A percentile compares a stretch with the other conserved stretches of the same genome.
phyloP scores from a whole-genome alignment of 345 rosid genomes.

The Salix udensis region DNA sequence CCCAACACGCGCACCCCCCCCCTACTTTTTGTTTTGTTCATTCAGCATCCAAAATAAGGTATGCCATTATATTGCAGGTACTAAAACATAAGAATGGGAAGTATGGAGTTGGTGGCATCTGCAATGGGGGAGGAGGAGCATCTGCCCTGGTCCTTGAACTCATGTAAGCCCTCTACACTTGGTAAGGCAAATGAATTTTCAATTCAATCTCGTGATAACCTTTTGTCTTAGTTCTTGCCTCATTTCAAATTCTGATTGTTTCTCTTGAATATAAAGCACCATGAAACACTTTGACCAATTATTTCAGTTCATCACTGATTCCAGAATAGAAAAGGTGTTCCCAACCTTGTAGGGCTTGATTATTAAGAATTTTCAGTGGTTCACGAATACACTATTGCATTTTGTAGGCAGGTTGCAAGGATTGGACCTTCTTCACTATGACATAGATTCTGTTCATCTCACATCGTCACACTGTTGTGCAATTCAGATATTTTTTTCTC shows the following conservation, averaged over 20 bases:
- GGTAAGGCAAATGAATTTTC: not conserved
- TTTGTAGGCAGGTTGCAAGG: slow-evolving; percentile 33
- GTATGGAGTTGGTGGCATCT: slow-evolving; percentile 20
- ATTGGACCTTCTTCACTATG: slow-evolving; percentile 26
- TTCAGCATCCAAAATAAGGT: not conserved
- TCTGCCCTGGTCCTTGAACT: slow-evolving; percentile 30
- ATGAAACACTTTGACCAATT: not conserved
- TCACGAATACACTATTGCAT: not conserved
- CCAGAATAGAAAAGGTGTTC: not conserved
- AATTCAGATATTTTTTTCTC: not conserved
- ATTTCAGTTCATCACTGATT: not conserved
- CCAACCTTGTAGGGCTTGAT: not conserved
- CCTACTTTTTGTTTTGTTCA: too few species aligned
- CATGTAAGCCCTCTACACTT: slow-evolving; percentile 18
- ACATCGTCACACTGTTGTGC: not conserved
- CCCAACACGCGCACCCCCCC: too few species aligned
- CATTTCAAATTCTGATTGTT: not conserved
- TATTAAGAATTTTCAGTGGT: not conserved
- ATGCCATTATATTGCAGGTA: slow-evolving; percentile 10
- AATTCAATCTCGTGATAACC: not conserved
- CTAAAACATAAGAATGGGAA: slow-evolving; percentile 24
- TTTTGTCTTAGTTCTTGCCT: not conserved
- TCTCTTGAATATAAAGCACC: not conserved
- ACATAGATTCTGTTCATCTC: not conserved
- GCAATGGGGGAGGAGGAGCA: slow-evolving; percentile 37